phyloP scores from a whole-genome alignment of 768 basidiomycete species.

The Brasilioporus rufonigricans region DNA sequence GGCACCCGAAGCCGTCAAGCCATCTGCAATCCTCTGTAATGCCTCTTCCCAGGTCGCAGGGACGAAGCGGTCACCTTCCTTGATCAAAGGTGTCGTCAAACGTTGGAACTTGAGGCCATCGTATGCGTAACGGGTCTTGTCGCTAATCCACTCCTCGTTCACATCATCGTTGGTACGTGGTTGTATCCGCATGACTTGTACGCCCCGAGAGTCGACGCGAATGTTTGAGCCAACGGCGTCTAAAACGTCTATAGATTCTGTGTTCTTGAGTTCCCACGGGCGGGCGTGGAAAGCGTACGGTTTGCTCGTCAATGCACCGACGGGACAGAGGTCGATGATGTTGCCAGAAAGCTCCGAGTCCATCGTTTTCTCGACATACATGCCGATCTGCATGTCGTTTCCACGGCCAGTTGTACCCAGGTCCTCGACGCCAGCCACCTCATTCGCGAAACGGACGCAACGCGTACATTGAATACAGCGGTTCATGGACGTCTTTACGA shows the following conservation, averaged over 20 bases:
- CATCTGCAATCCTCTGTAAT: conserved; percentile 71
- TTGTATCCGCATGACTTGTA: conserved; percentile 96
- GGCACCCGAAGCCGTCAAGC: conserved; percentile 77
- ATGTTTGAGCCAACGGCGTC: conserved; percentile 98
- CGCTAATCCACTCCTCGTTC: conserved; percentile 99
- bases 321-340: conserved; percentile 95
- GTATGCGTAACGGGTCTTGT: conserved; percentile 97
- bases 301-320: conserved; percentile 97
- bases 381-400: conserved; percentile 98
- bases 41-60: conserved; percentile 91
- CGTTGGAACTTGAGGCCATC: conserved; percentile 96
- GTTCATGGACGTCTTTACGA: conserved; percentile 99
- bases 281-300: conserved; percentile 97
- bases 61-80: conserved; percentile 91
- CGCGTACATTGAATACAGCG: conserved; percentile 99
- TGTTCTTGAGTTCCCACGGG: conserved; percentile 98
- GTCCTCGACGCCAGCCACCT: conserved; percentile 98
- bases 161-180: conserved; percentile 96
- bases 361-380: conserved; percentile 97
- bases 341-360: conserved; percentile 97
- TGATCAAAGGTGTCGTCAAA: conserved; percentile 86
- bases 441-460: conserved; percentile 98
- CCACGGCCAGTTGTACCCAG: conserved; percentile 96
- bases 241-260: conserved; percentile 92
- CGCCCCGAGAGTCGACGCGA: conserved; percentile 91